A percentile compares a stretch with the other conserved stretches of the same genome.
These are phyloP conservation scores for Metschnikowia kofuensis DNA, from an alignment of 805 yeast genomes.

Conservation along the genomic window DNA sequence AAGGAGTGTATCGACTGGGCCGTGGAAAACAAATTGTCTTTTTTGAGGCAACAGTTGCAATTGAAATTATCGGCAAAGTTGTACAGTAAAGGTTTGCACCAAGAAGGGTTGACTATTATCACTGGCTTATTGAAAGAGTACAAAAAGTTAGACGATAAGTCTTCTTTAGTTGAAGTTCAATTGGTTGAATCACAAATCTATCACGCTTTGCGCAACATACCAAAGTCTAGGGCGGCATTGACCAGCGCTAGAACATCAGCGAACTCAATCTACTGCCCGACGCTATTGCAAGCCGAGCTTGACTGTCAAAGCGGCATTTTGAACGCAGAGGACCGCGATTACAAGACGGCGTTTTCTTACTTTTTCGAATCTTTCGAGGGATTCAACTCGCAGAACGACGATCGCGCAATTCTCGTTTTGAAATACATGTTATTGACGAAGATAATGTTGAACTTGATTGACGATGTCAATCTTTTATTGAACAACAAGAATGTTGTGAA, in stretches of 20 bases:
- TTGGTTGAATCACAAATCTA: conserved; percentile 85
- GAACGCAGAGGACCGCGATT: conserved; percentile 96
- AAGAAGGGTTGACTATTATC: conserved; percentile 70
- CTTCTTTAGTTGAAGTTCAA: conserved; percentile 93
- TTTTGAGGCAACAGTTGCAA: conserved; percentile 84
- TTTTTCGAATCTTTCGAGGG: conserved; percentile 95
- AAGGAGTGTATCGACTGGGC: conserved; percentile 88
- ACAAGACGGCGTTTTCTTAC: conserved; percentile 92
- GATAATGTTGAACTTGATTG: conserved; percentile 85
- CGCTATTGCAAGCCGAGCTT: conserved; percentile 88
- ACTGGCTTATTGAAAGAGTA: conserved; percentile 75
- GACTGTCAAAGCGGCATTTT: conserved; percentile 94
- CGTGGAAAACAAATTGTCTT: conserved; percentile 73
- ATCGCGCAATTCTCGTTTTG: conserved; percentile 65
- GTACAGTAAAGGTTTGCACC: conserved; percentile 61
- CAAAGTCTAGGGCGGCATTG: conserved; percentile 87
- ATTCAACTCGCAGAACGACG: conserved; percentile 65
- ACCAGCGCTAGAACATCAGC: conserved; percentile 97
- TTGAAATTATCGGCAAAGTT: conserved; percentile 76
- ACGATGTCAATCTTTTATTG: conserved; percentile 79
- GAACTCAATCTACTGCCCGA: conserved; percentile 93
- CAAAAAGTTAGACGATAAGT: conserved; percentile 92
- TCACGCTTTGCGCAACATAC: conserved; percentile 85
- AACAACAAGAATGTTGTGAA: conserved; percentile 65
- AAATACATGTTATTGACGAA: conserved; percentile 92